Evolutionary conservation across 2,329 filamentous ascomycete genomes (phyloP).

Genomic region (Trichoderma citrinoviride): DNA sequence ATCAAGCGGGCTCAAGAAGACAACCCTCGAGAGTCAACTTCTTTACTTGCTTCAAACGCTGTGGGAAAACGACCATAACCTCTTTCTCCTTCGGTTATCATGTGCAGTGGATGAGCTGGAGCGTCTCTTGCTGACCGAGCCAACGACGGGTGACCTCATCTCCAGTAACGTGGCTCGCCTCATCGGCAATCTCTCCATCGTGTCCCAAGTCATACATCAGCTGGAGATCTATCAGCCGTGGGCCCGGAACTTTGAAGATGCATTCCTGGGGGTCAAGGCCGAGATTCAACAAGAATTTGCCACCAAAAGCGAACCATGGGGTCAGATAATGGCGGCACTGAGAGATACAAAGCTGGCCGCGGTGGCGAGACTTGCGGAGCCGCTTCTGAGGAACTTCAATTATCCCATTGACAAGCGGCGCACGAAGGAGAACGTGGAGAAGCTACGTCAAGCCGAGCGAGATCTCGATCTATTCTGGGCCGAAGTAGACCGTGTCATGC

Average conservation of each 20-base stretch:
- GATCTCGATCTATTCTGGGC: constrained; percentile 29
- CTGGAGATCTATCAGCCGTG: not conserved
- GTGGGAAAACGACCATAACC: constrained; percentile 34
- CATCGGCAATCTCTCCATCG: constrained; percentile 46
- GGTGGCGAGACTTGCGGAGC: constrained; percentile 25
- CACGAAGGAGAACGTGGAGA: constrained; percentile 38
- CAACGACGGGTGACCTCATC: not conserved
- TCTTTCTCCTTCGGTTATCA: not conserved
- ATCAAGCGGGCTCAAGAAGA: not conserved
- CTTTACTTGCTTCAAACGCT: constrained; percentile 40
- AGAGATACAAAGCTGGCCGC: not conserved
- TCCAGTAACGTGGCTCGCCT: constrained; percentile 22
- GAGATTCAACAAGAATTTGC: not conserved
- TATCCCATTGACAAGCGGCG: not conserved
- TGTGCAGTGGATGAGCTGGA: not conserved
- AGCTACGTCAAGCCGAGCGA: constrained; percentile 43
- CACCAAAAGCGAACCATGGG: not conserved
- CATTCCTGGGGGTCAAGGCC: too few relatives aligned
- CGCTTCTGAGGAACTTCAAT: not conserved
- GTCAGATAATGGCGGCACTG: not conserved
- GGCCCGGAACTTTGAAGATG: not conserved
- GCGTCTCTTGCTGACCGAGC: not conserved
- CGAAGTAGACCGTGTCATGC: constrained; percentile 3
- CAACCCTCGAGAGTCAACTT: constrained; percentile 29
- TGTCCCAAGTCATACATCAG: constrained; percentile 37